These are phyloP conservation scores for Metschnikowia baotianmanensis DNA, from an alignment of 805 yeast genomes.

Conservation along the genomic window DNA sequence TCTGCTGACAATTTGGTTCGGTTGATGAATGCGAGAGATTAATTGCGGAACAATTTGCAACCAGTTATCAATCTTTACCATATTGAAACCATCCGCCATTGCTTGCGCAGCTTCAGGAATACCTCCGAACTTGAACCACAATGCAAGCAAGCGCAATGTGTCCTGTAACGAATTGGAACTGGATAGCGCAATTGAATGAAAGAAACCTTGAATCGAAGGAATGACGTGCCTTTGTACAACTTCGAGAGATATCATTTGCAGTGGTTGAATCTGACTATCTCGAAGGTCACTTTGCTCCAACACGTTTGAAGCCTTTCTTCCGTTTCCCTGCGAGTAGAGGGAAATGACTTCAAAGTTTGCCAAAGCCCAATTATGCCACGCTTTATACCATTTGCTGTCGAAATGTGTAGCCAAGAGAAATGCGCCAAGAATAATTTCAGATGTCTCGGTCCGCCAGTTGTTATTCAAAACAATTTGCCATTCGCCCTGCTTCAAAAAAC, in stretches of 20 bases:
- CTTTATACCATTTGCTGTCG: slow-evolving; percentile 92
- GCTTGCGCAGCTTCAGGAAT: slow-evolving; percentile 87
- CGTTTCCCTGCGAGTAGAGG: slow-evolving; percentile 38
- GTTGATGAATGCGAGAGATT: slow-evolving; percentile 95
- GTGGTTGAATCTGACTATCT: slow-evolving; percentile 15
- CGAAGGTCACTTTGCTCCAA: slow-evolving; percentile 29
- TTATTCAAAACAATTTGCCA: slow-evolving; percentile 87
- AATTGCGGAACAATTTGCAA: slow-evolving; percentile 92
- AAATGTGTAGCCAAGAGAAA: slow-evolving; percentile 93
- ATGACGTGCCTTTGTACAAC: slow-evolving; percentile 83
- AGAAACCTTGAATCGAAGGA: slow-evolving; percentile 94
- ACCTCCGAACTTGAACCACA: slow-evolving; percentile 97
- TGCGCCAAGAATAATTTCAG: slow-evolving; percentile 86
- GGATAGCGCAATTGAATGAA: slow-evolving; percentile 89
- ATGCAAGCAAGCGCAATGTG: slow-evolving; percentile 79
- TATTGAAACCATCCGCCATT: slow-evolving; percentile 82
- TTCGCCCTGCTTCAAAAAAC: slow-evolving; percentile 96
- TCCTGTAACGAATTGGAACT: slow-evolving; percentile 88
- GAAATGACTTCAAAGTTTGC: slow-evolving; percentile 96
- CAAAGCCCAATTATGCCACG: slow-evolving; percentile 99
- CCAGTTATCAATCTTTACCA: slow-evolving; percentile 93
- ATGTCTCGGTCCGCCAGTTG: slow-evolving; percentile 74
- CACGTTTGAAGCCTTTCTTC: slow-evolving; percentile 15
- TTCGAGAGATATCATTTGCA: slow-evolving; percentile 39
- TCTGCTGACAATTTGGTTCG: slow-evolving; percentile 77